phyloP scores from a whole-genome alignment of 2,329 filamentous ascomycete genomes.

The Colletotrichum truncatum region DNA sequence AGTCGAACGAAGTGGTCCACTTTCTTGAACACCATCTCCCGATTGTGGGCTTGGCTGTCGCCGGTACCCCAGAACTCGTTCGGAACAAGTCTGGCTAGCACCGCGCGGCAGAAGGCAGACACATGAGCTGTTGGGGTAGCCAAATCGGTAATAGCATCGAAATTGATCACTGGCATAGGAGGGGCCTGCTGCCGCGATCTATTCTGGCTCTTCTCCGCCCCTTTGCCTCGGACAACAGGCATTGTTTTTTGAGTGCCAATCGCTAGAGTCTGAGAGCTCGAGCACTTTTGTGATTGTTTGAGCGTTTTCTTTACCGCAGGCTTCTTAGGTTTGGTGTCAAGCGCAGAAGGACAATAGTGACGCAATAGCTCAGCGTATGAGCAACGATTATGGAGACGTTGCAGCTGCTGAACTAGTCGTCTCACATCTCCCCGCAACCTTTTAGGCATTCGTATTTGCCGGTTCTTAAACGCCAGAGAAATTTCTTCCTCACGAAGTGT shows the following conservation, averaged over 20 bases:
- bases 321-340: slow-evolving; percentile 34
- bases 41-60: slow-evolving; percentile 66
- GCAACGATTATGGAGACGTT: slow-evolving; percentile 76
- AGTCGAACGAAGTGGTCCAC: slow-evolving; percentile 83
- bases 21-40: slow-evolving; percentile 66
- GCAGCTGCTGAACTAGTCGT: slow-evolving; percentile 72
- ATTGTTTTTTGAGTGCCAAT: not conserved
- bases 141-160: slow-evolving; percentile 66
- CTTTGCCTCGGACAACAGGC: not conserved
- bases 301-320: slow-evolving; percentile 1
- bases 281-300: not conserved
- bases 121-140: slow-evolving; percentile 75
- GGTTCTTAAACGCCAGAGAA: slow-evolving; percentile 43
- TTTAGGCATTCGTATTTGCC: slow-evolving; percentile 60
- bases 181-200: not conserved
- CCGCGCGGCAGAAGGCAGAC: slow-evolving; percentile 87
- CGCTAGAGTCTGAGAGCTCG: not conserved
- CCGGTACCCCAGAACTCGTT: slow-evolving; percentile 76
- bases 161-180: slow-evolving; percentile 47
- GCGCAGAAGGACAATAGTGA: slow-evolving; percentile 76
- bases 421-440: slow-evolving; percentile 71
- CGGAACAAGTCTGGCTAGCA: slow-evolving; percentile 78
- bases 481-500: slow-evolving; percentile 88
- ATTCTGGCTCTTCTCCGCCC: not conserved
- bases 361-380: slow-evolving; percentile 81